Evolutionary conservation across 1,284 basidiomycete species (phyloP), one percentile per base, ranked within the genome.

Genomic region (Papiliotrema terrestris): DNA sequence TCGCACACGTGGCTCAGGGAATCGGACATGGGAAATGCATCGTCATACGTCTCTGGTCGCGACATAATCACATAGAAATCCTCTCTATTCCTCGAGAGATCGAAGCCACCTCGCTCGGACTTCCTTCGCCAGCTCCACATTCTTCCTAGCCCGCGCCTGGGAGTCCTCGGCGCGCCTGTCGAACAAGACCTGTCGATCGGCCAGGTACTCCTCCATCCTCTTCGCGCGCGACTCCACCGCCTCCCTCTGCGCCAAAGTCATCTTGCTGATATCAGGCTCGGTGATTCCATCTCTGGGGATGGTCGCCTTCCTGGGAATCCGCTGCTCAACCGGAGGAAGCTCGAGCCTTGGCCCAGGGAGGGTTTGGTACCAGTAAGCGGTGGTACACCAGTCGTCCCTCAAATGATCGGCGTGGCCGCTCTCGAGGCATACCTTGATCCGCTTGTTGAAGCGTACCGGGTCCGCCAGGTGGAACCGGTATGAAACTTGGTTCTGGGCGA

Each of bases 181-280:
- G 17, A 37, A 37, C 36, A 37, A 37, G 11, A 37, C 36, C 17
- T 37, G 36, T 17, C 36, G 11, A 20, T 44, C 15, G 13, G 11
- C 22, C 15, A 44, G 42, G 51, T 71, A 61, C 37, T 67, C 65
- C 19, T 66, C 53, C 52, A 58, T 67, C 59, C 68, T 67, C 52
- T 60, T 60, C 47, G 70, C 63, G 6, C 58, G 58, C 4, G 61
- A 66, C 13, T 45, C 51, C 9, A 56, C 46, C 6, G 61, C 58
- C 19, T 55, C 26, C 22, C 57, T 50, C 45, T 67, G 81, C 0
- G 81, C 83, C 8, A 81, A 80, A 53, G 81, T 80, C 61, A 91
- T 87, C 9, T 19, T 9, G 19, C 45, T 26, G 22, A 49, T 8
- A 38, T 49, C 47, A 17, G 47, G 47, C 14, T 49, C 36, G 8